A percentile compares a stretch with the other conserved stretches of the same genome.
phyloP scores from a whole-genome alignment of 108 stramenopile species.

The Poteriospumella lacustris region DNA sequence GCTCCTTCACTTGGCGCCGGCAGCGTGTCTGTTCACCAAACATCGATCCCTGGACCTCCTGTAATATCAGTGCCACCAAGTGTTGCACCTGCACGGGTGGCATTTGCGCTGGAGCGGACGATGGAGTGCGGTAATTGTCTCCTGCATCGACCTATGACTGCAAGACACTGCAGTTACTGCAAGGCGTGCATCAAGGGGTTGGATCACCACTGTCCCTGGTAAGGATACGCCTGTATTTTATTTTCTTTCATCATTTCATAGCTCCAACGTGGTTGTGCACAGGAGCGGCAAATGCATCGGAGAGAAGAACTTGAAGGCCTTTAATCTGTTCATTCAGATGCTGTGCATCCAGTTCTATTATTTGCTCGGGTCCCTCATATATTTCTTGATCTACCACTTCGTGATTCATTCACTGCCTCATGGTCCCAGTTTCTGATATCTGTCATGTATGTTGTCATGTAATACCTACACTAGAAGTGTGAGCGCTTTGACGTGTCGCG shows the following conservation, averaged over 20 bases:
- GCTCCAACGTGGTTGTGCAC: background rate
- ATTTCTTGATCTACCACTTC: background rate
- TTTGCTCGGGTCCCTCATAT: background rate
- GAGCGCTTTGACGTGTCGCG: too few species aligned
- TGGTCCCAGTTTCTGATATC: too few species aligned
- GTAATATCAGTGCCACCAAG: too few species aligned
- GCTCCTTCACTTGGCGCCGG: too few species aligned
- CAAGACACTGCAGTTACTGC: constrained; percentile 77
- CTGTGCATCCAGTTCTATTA: constrained; percentile 55
- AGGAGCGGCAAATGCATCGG: constrained; percentile 83
- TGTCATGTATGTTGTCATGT: too few species aligned
- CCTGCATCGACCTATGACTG: constrained; percentile 61
- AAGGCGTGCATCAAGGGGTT: constrained; percentile 76
- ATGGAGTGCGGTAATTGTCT: constrained; percentile 21
- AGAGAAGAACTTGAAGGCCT: constrained; percentile 64
- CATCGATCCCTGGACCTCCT: too few species aligned
- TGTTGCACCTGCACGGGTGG: too few species aligned
- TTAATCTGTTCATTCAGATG: constrained; percentile 68
- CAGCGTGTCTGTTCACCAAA: too few species aligned
- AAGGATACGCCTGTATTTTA: background rate
- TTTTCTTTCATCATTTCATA: background rate
- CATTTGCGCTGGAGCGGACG: too few species aligned
- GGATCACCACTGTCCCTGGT: constrained; percentile 80
- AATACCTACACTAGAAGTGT: background rate
- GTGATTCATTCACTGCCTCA: too few species aligned